Base-by-base conservation (phyloP, 441 rosid genomes). In the Pelargonium myrrhifolium region DNA sequence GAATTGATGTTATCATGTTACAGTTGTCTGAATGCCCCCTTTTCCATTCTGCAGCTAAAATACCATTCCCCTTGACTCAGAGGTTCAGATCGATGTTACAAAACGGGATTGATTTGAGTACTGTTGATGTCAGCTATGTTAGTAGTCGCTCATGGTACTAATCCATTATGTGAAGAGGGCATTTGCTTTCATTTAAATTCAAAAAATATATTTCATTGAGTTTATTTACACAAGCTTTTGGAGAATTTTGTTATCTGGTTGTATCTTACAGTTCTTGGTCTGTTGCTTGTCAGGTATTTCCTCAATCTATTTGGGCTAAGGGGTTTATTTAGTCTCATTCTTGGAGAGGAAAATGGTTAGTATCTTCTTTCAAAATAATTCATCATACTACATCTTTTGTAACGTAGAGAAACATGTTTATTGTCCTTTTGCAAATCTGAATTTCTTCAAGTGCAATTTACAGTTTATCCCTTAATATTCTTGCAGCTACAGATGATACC, bases 261-360 rank as follows among this genome's bases (percentile, higher is more conserved):
- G 56, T 64, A 60, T 67, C 43, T 63, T 11, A 73, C 76, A 76
- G 65, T 79, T 75, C 55, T 26, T 14, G 20, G 64, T 58, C 66
- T 56, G 64, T 75, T 63, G 66, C 72, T 63, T 11, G 63, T 51
- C 83, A 93, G 99, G 97, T 93, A 93, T 73, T 94, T 94, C 75
- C 96, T 94, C 71, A 94, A 94, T 84, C 84, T 94, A 77, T 94
- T 94, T 80, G 99, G 99, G 72, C 71, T 91, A 71, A 89, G 97
- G 83, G 99, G 99, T 55, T 80, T 94, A 74, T 94, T 94, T 75
- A 92, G 96, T 80, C 91, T 94, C 68, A 88, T 94, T 76, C 84
- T 94, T 43, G 99, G 99, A 70, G 99, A 89, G 80, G 99, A 94
- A 87, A 94, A 94, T 84, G 98, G 99, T 92, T 56, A 83, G 82